A percentile compares a stretch with the other conserved stretches of the same genome.
These are phyloP conservation scores for Trichoderma sp. DNA, from an alignment of 2,329 filamentous ascomycete species.

Conservation along the genomic window DNA sequence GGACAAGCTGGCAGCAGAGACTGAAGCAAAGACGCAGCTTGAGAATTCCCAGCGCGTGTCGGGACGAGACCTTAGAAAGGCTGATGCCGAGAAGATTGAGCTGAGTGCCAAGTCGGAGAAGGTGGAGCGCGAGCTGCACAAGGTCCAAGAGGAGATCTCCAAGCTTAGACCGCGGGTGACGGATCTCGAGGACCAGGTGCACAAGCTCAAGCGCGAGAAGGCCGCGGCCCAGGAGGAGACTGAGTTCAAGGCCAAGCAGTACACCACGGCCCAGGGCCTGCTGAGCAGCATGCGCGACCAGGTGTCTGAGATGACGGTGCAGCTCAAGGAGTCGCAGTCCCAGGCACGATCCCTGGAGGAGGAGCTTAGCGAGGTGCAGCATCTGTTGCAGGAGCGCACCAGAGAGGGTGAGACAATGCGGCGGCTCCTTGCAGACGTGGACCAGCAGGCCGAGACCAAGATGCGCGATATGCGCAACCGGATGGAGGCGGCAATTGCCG, in stretches of 20 bases:
- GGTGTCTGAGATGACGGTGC: conserved; percentile 80
- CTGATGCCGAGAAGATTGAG: conserved; percentile 79
- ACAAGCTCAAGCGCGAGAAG: conserved; percentile 68
- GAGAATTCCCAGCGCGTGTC: conserved; percentile 78
- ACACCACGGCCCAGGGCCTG: conserved; percentile 79
- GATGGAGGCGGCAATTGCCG: conserved; percentile 89
- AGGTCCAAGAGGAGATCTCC: conserved; percentile 71
- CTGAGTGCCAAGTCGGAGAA: conserved; percentile 73
- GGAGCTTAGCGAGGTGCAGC: conserved; percentile 84
- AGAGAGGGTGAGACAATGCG: conserved; percentile 96
- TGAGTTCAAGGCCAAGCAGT: conserved; percentile 81
- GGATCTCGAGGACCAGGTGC: conserved; percentile 73
- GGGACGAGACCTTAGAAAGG: conserved; percentile 74
- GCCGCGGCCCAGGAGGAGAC: conserved; percentile 73
- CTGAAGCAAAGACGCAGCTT: conserved; percentile 66
- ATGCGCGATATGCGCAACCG: conserved; percentile 85
- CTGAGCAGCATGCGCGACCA: conserved; percentile 94
- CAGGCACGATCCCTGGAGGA: conserved; percentile 87
- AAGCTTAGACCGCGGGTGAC: conserved; percentile 62
- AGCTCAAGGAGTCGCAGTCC: conserved; percentile 85
- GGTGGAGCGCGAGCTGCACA: conserved; percentile 67
- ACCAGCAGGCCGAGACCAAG: conserved; percentile 77
- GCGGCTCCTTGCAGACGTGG: conserved; percentile 80
- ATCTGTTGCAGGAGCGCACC: conserved; percentile 81
- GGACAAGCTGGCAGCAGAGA: conserved; percentile 76